Base-by-base conservation (phyloP, 2,329 filamentous ascomycete genomes). In the Magnaporthiopsis rhizophila region DNA sequence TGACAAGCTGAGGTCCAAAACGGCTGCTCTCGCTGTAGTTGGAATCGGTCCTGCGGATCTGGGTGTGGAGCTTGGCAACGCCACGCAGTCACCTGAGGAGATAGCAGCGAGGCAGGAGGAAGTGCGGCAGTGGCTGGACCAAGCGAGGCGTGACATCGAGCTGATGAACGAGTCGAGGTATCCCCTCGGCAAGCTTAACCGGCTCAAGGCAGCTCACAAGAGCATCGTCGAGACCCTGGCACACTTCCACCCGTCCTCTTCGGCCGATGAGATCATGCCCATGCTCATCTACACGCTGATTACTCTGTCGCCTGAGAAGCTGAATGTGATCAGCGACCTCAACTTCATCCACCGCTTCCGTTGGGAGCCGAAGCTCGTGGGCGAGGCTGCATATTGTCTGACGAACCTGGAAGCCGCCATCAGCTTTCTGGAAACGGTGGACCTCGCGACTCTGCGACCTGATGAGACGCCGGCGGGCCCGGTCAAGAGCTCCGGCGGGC, bases 281-380 rank as follows among this genome's bases (percentile, higher is more conserved):
- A 97, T 96, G 75, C 83, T 99, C 67, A 99, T 99, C 67, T 99
- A 96, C 78, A 91, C 92, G 0, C 84, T 99, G 66, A 96, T 99
- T 73, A 97, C 92, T 3, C 89, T 93, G 59, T 89, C 92, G 0
- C 90, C 93, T 0, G 90, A 95, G 74, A 86, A 88, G 45, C 88
- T 98, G 61, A 91, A 93, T 74, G 89, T 93, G 64, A 92, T 97
- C 72, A 98, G 94, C 79, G 96, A 99, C 74, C 81, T 96, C n/a
- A 87, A 90, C 69, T 99, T 98, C 74, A 92, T 98, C 69, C 93
- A 98, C 73, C 82, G 90, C 67, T 99, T 99, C 74, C 87, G 95
- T 64, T 91, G 91, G 74, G 86, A 91, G 63, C 88, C 82, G 68
- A 97, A 94, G 71, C 85, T 98, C 53, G 92, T 96, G 65, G 95